Evolutionary conservation across 371 early-diverging fungal species (phyloP).

Genomic region (Syncephalastrum racemosum): DNA sequence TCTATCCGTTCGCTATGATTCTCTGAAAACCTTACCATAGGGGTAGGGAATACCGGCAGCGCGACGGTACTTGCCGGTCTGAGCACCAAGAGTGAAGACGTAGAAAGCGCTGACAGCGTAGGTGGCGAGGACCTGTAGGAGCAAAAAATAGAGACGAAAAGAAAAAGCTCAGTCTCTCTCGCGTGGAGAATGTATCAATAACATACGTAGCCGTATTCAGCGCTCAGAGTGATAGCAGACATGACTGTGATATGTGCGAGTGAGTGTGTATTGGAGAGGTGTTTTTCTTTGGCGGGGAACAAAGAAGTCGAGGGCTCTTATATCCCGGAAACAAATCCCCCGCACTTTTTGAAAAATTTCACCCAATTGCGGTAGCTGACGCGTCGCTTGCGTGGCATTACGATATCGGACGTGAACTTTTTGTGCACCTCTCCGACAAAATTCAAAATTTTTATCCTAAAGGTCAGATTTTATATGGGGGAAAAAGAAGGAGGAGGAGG

Average conservation of each 20-base stretch:
- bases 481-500: too few species aligned
- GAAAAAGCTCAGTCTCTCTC: not conserved
- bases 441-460: too few species aligned
- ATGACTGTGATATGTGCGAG: constrained; percentile 15
- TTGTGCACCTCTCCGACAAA: too few species aligned
- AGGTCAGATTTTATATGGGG: too few species aligned
- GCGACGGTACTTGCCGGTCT: constrained; percentile 59
- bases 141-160: not conserved
- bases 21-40: constrained; percentile 35
- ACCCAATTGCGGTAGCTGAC: too few species aligned
- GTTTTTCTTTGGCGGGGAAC: too few species aligned
- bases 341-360: too few species aligned
- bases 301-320: too few species aligned
- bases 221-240: constrained; percentile 48
- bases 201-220: constrained; percentile 66
- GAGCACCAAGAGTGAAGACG: constrained; percentile 46
- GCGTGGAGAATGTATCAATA: not conserved
- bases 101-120: constrained; percentile 41
- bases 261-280: too few species aligned
- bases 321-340: too few species aligned
- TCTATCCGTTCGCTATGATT: not conserved
- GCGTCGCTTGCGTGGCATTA: too few species aligned
- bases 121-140: constrained; percentile 40
- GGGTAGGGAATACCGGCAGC: constrained; percentile 65
- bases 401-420: too few species aligned